Percentiles rank a stretch among this genome's conserved stretches.
Conservation (phyloP, 2,329 filamentous ascomycete genomes). For the Fusarium luffae region DNA sequence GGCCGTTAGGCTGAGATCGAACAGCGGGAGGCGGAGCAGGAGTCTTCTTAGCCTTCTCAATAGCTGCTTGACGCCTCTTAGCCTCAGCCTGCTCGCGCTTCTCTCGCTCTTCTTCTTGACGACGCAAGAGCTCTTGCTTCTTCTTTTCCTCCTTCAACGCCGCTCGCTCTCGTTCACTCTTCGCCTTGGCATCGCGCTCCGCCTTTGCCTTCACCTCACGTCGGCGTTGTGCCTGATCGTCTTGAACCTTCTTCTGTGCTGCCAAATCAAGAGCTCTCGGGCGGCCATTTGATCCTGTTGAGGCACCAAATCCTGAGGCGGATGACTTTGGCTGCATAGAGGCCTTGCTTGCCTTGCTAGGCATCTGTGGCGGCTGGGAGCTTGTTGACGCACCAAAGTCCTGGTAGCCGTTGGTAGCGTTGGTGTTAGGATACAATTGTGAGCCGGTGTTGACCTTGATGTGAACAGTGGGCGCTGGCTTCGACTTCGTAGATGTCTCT, state of each 20-base stretch:
- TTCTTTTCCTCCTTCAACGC: constrained; percentile 64
- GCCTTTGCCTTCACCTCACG: constrained; percentile 84
- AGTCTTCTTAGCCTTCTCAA: constrained; percentile 74
- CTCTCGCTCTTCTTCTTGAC: constrained; percentile 71
- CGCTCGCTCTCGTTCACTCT: constrained; percentile 64
- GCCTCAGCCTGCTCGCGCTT: constrained; percentile 71
- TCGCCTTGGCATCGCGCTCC: constrained; percentile 79
- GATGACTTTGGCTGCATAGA: constrained; percentile 70
- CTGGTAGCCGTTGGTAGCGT: constrained; percentile 67
- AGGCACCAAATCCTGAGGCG: constrained; percentile 68
- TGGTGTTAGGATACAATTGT: constrained; percentile 68
- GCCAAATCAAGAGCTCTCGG: constrained; percentile 79
- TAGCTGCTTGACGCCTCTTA: constrained; percentile 72
- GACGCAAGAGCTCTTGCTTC: constrained; percentile 67
- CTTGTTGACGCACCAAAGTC: constrained; percentile 52
- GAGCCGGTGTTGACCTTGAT: constrained; percentile 76
- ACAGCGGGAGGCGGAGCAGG: constrained; percentile 70
- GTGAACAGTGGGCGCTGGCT: constrained; percentile 71
- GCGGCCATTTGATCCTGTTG: constrained; percentile 67
- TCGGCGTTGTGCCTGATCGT: constrained; percentile 78
- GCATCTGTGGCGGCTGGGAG: constrained; percentile 56
- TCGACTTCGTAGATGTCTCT: constrained; percentile 67
- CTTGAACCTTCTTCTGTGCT: constrained; percentile 85
- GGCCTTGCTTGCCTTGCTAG: constrained; percentile 74
- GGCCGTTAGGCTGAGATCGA: constrained; percentile 64